phyloP scores from a whole-genome alignment of 2,329 filamentous ascomycete genomes.

The Colletotrichum falcatum region DNA sequence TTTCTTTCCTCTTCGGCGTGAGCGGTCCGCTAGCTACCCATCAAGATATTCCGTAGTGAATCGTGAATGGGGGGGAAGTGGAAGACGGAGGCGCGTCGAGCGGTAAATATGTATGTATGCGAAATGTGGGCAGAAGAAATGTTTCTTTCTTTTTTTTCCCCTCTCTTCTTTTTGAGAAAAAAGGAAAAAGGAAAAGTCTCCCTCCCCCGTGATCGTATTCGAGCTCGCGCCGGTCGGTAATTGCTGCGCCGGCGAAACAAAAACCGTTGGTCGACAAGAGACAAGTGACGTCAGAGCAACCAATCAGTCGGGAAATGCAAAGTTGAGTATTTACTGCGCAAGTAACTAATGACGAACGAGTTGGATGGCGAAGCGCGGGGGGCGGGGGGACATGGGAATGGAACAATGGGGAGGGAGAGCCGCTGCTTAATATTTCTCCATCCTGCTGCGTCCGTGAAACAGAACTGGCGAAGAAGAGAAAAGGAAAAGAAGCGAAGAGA shows the following conservation, averaged over 20 bases:
- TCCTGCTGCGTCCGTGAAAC: background rate
- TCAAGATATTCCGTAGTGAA: background rate
- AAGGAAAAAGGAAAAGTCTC: too few relatives aligned
- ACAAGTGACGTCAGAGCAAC: constrained; percentile 9
- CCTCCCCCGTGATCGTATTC: constrained; percentile 20
- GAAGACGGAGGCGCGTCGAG: too few relatives aligned
- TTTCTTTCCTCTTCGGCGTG: background rate
- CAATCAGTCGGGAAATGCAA: background rate
- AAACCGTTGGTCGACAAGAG: background rate
- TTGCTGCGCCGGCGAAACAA: background rate
- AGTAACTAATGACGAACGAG: too few relatives aligned
- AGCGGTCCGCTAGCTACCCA: background rate
- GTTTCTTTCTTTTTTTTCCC: background rate
- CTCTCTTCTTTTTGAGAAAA: too few relatives aligned
- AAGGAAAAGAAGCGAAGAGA: background rate
- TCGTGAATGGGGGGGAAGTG: too few relatives aligned
- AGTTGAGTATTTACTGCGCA: background rate
- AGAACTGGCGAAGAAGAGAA: background rate
- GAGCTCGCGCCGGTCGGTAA: background rate
- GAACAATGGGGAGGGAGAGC: too few relatives aligned
- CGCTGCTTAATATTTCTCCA: background rate
- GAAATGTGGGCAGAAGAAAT: too few relatives aligned
- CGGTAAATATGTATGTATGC: too few relatives aligned
- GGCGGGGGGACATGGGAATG: background rate
- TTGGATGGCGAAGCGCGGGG: background rate